phyloP scores from a whole-genome alignment of 2,329 filamentous ascomycete genomes.

The Biscogniauxia mediterranea region DNA sequence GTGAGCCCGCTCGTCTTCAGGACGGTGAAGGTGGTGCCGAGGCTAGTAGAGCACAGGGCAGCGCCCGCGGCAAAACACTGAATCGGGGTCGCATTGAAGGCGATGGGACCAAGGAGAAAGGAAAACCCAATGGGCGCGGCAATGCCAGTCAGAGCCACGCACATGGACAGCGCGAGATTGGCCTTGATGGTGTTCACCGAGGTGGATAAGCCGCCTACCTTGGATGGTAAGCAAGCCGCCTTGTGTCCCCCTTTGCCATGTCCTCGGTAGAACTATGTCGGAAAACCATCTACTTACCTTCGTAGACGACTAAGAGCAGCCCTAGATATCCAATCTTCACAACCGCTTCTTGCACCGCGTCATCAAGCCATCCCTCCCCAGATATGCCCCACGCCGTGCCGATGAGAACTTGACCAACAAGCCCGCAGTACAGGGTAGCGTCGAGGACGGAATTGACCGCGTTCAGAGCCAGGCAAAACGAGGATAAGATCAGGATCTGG shows the following conservation, averaged over 20 bases:
- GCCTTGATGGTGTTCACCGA: conserved; percentile 53
- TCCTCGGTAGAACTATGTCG: no score
- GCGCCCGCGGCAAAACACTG: conserved; percentile 48
- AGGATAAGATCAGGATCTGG: conserved; percentile 58
- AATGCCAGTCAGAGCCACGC: conserved; percentile 67
- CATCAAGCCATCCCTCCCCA: conserved; percentile 61
- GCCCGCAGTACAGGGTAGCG: conserved; percentile 62
- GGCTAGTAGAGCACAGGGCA: conserved; percentile 34
- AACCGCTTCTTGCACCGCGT: conserved; percentile 41
- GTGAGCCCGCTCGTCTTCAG: conserved; percentile 43
- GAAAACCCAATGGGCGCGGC: conserved; percentile 20
- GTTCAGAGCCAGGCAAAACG: conserved; percentile 64
- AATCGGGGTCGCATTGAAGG: conserved; percentile 44
- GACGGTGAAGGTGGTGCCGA: conserved; percentile 54
- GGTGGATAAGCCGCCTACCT: conserved; percentile 56
- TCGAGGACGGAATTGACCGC: conserved; percentile 56
- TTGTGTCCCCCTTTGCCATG: no score
- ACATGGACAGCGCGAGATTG: conserved; percentile 58
- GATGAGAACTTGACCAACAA: conserved; percentile 69
- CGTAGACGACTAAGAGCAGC: conserved; percentile 69
- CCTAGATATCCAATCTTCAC: conserved; percentile 71
- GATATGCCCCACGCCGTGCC: conserved; percentile 70
- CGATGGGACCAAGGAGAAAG: background rate
- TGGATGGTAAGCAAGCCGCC: background rate
- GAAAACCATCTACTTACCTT: conserved; percentile 45